phyloP scores from a whole-genome alignment of 495 filamentous ascomycete species.

The Aspergillus panamensis region DNA sequence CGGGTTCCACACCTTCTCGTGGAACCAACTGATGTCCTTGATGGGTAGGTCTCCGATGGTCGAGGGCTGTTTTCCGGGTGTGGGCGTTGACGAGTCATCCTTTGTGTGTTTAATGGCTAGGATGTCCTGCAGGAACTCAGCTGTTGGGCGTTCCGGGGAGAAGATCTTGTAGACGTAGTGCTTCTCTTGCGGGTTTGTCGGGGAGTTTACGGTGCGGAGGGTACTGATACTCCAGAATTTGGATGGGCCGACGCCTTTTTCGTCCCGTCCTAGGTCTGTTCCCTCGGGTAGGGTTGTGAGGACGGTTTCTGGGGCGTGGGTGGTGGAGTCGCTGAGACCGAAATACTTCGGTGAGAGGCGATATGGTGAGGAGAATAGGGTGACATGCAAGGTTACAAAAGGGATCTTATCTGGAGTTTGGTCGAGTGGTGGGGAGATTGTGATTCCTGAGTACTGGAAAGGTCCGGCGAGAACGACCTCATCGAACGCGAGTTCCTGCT shows the following conservation, averaged over 20 bases:
- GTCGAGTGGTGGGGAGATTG: slow-evolving; percentile 48
- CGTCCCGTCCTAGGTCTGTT: slow-evolving; percentile 45
- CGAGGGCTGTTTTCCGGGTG: neutral
- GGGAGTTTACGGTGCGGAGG: slow-evolving; percentile 54
- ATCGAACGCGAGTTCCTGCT: slow-evolving; percentile 57
- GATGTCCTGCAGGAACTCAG: slow-evolving; percentile 56
- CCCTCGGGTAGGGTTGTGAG: slow-evolving; percentile 75
- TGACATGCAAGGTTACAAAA: slow-evolving; percentile 82
- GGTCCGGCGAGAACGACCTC: slow-evolving; percentile 76
- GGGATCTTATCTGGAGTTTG: slow-evolving; percentile 66
- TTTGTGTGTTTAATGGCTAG: slow-evolving; percentile 31
- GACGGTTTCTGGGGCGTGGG: slow-evolving; percentile 62
- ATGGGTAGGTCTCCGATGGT: slow-evolving; percentile 36
- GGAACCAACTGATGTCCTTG: slow-evolving; percentile 70
- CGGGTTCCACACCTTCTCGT: slow-evolving; percentile 71
- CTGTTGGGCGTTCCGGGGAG: slow-evolving; percentile 65
- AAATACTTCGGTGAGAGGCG: slow-evolving; percentile 67
- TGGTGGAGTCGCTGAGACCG: slow-evolving; percentile 51
- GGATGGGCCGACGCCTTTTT: slow-evolving; percentile 60
- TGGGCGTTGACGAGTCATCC: neutral
- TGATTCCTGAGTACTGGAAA: slow-evolving; percentile 70
- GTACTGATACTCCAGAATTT: slow-evolving; percentile 88
- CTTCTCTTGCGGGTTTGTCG: slow-evolving; percentile 29
- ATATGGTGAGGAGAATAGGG: slow-evolving; percentile 76
- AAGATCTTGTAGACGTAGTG: slow-evolving; percentile 98